Evolutionary conservation across 352 stramenopile genomes (phyloP).

Genomic region (Bremia lactucae): DNA sequence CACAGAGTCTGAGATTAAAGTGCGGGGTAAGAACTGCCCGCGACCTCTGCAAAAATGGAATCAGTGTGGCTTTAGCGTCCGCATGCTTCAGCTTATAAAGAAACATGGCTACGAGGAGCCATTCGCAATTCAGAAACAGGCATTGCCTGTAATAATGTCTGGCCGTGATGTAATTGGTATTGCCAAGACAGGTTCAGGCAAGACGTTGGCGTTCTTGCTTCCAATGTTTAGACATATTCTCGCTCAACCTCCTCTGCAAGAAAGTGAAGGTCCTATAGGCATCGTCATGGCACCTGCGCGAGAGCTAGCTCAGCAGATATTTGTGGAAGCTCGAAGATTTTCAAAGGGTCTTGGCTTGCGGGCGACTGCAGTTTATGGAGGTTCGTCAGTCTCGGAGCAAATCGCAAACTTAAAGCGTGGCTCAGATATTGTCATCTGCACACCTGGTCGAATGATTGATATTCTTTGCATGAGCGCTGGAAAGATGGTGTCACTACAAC

Average conservation of each 20-base stretch:
- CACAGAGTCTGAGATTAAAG: slow-evolving; percentile 91
- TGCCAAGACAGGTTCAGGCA: slow-evolving; percentile 94
- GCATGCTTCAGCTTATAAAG: slow-evolving; percentile 91
- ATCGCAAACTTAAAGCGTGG: slow-evolving; percentile 98
- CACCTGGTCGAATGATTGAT: slow-evolving; percentile 98
- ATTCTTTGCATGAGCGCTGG: slow-evolving; percentile 98
- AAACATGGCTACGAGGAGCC: slow-evolving; percentile 90
- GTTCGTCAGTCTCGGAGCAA: slow-evolving; percentile 92
- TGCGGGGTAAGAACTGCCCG: slow-evolving; percentile 95
- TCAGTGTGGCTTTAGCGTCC: slow-evolving; percentile 94
- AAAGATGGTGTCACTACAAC: slow-evolving; percentile 91
- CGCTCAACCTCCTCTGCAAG: slow-evolving; percentile 80
- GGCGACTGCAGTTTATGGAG: slow-evolving; percentile 93
- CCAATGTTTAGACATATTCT: slow-evolving; percentile 95
- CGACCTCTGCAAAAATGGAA: slow-evolving; percentile 93
- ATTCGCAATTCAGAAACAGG: slow-evolving; percentile 96
- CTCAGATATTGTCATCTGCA: slow-evolving; percentile 96
- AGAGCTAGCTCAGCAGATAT: slow-evolving; percentile 98
- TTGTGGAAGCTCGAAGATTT: slow-evolving; percentile 92
- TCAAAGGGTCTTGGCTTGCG: slow-evolving; percentile 86
- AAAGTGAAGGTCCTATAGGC: slow-evolving; percentile 95
- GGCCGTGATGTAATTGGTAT: slow-evolving; percentile 99
- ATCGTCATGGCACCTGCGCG: slow-evolving; percentile 96
- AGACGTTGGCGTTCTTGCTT: slow-evolving; percentile 86
- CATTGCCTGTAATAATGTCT: slow-evolving; percentile 96